Evolutionary conservation across 179 eudicot genomes (phyloP).

Genomic region (Corrigiola litoralis): DNA sequence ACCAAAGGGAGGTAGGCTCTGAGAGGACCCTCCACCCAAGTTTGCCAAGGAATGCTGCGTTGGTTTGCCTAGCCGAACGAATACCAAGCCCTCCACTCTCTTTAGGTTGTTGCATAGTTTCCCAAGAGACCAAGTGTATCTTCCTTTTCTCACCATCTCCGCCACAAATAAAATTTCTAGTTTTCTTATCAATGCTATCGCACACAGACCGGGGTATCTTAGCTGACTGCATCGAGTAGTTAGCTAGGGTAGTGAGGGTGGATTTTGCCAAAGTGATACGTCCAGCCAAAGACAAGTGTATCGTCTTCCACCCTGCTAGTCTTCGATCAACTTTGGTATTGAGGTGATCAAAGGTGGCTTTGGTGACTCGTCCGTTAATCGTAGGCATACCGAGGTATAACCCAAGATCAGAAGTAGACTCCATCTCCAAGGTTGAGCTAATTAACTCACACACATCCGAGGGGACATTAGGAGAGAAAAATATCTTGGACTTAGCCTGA

Average conservation of each 20-base stretch:
- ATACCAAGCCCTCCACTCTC: background rate
- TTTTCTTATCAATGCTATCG: too few relatives aligned
- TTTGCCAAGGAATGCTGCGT: background rate
- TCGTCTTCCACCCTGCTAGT: too few relatives aligned
- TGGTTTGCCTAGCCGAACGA: background rate
- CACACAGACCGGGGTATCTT: too few relatives aligned
- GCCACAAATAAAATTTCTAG: background rate
- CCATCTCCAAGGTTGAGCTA: background rate
- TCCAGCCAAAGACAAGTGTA: too few relatives aligned
- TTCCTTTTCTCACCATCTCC: background rate
- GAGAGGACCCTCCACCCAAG: background rate
- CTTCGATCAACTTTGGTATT: too few relatives aligned
- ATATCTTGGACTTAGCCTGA: background rate
- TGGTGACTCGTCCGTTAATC: background rate
- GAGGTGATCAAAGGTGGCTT: too few relatives aligned
- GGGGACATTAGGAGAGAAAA: background rate
- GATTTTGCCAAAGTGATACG: too few relatives aligned
- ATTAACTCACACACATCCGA: fast-evolving
- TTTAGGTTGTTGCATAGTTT: background rate
- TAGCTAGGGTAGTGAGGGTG: too few relatives aligned
- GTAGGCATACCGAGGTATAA: background rate
- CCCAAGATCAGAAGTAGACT: background rate
- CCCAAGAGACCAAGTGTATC: background rate
- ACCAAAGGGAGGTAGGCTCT: background rate
- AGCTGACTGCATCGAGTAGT: too few relatives aligned